Evolutionary conservation across 257 asterid species (phyloP), one percentile per base, ranked within the genome.

Genomic region (Fraxinus cuspidata): DNA sequence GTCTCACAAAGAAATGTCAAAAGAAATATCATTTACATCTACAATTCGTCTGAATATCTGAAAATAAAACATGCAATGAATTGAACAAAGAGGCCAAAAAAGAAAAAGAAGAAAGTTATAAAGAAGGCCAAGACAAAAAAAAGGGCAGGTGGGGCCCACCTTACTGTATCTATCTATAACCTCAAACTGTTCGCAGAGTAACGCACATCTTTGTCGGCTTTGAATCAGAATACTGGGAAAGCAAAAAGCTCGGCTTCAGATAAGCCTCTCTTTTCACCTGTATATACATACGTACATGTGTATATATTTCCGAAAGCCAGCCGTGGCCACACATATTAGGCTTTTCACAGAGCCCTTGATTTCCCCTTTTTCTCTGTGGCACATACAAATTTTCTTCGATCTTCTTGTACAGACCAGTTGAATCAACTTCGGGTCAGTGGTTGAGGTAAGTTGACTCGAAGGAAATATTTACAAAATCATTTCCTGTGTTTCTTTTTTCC

Each of bases 251-350:
- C 58, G 58, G 58, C 21, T 47, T 16, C 58, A 47, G 58, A 56
- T 56, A 49, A 56, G 13, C 65, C 28, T 23, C 58, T 4, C 16
- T 47, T 47, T 15, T 47, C 58, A 16, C n/a, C 13, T 21, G 10
- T 58, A 58, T 10, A 6, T 21, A 21, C 66, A 63, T 3, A 23
- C 32, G 32, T 63, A 3, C 5, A 63, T 25, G 32, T 9, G 12
- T 60, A 8, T 10, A 60, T 63, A 10, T 23, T 27, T 63, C 9
- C 12, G n/a, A 63, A 27, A 63, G 27, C 18, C 69, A 25, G 27
- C 34, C 18, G 34, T 27, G 69, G 69, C 69, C 69, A 63, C 69
- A 63, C 69, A 63, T 63, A 63, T 2, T 63, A 10, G 32, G 69
- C 35, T 63, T 25, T 63, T 7, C 15, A 63, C 19, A 27, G 13